Percentiles rank a stretch among this genome's conserved stretches.
phyloP scores from a whole-genome alignment of 2,329 filamentous ascomycete genomes.

The Esteya vermicola region DNA sequence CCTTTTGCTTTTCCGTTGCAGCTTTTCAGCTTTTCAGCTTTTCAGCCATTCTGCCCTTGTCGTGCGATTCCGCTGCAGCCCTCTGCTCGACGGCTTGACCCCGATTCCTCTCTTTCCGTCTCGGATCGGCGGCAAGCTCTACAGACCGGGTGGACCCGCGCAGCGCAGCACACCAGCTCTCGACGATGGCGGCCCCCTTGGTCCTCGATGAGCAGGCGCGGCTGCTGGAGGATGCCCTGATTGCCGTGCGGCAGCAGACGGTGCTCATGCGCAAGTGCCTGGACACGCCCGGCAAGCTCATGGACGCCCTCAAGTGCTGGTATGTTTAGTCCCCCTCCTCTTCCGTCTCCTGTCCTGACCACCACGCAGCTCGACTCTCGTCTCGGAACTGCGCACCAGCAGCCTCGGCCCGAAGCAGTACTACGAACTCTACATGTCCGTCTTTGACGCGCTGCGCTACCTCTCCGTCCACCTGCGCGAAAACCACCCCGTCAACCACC shows the following conservation, averaged over 20 bases:
- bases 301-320: constrained; percentile 99
- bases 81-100: too few relatives aligned
- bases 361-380: constrained; percentile 75
- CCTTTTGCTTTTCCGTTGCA: too few relatives aligned
- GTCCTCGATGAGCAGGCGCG: constrained; percentile 71
- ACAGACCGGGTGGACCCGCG: neutral
- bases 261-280: constrained; percentile 94
- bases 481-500: constrained; percentile 93
- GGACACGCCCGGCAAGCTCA: constrained; percentile 93
- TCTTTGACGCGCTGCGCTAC: constrained; percentile 94
- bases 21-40: too few relatives aligned
- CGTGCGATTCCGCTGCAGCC: too few relatives aligned
- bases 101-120: neutral
- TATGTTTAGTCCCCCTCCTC: constrained; percentile 26
- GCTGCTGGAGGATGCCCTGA: constrained; percentile 91
- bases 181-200: constrained; percentile 28
- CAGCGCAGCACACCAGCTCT: neutral
- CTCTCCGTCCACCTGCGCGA: constrained; percentile 93
- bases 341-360: constrained; percentile 1
- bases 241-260: constrained; percentile 93
- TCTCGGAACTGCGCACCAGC: constrained; percentile 95
- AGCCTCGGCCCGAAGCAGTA: constrained; percentile 98
- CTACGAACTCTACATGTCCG: constrained; percentile 98
- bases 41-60: too few relatives aligned
- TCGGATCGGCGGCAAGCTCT: neutral